A percentile compares a stretch with the other conserved stretches of the same genome.
Evolutionary conservation across 306 rosid genomes (phyloP).

Genomic region (Benincasa hispida): DNA sequence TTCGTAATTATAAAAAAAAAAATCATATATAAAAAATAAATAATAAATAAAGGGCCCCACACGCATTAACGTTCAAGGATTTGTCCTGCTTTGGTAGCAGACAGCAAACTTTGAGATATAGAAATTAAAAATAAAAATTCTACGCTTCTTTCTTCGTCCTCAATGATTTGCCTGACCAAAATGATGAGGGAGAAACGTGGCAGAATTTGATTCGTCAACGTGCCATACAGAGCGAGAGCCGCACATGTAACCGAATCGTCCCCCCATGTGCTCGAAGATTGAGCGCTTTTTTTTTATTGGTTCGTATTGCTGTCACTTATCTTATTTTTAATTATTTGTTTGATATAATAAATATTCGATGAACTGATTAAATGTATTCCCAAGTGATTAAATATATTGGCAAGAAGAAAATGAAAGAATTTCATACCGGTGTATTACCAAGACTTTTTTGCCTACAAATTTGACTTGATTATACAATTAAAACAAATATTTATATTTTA

Average conservation of each 20-base stretch:
- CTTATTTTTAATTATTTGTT: not conserved
- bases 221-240: not conserved
- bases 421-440: not conserved
- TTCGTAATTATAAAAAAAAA: not conserved
- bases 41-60: not conserved
- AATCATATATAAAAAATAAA: not conserved
- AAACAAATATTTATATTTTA: not conserved
- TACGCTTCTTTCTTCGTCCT: not conserved
- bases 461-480: not conserved
- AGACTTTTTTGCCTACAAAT: not conserved
- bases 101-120: not conserved
- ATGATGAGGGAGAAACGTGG: not conserved
- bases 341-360: not conserved
- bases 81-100: not conserved
- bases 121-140: not conserved
- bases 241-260: not conserved
- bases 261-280: not conserved
- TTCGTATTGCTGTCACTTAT: not conserved
- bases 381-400: not conserved
- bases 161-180: not conserved
- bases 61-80: not conserved
- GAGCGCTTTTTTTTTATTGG: not conserved
- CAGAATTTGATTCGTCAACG: not conserved
- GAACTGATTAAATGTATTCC: not conserved
- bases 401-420: not conserved